Conservation (phyloP, 2,329 filamentous ascomycete species). For the Xylariaceae sp. region DNA sequence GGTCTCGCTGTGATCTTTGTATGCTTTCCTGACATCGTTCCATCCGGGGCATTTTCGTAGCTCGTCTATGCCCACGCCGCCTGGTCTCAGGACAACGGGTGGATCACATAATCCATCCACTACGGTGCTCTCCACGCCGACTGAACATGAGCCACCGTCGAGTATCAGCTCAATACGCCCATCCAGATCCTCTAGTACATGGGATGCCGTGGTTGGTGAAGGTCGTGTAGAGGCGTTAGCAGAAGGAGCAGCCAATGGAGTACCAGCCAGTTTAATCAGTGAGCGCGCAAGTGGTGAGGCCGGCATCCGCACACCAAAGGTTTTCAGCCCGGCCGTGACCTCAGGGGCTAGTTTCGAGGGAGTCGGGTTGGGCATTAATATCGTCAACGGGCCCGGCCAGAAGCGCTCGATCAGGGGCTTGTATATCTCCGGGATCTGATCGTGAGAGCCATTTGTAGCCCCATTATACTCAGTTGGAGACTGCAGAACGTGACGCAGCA, state of each 20-base stretch:
- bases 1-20: slow-evolving; percentile 67
- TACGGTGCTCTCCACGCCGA: slow-evolving; percentile 95
- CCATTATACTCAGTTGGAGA: slow-evolving; percentile 24
- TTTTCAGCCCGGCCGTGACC: slow-evolving; percentile 77
- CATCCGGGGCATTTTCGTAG: slow-evolving; percentile 70
- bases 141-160: slow-evolving; percentile 78
- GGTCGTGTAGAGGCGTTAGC: slow-evolving; percentile 93
- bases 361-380: slow-evolving; percentile 73
- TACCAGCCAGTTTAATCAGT: slow-evolving; percentile 72
- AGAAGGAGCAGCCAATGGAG: slow-evolving; percentile 83
- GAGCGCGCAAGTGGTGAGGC: slow-evolving; percentile 76
- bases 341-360: slow-evolving; percentile 73
- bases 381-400: slow-evolving; percentile 93
- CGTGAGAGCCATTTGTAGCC: slow-evolving; percentile 26
- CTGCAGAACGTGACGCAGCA: slow-evolving; percentile 60
- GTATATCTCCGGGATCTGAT: slow-evolving; percentile 67
- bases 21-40: slow-evolving; percentile 71
- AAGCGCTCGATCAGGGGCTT: slow-evolving; percentile 70
- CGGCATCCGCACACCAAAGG: slow-evolving; percentile 89
- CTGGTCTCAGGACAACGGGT: slow-evolving; percentile 77
- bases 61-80: slow-evolving; percentile 78
- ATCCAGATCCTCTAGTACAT: slow-evolving; percentile 78
- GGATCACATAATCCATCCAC: slow-evolving; percentile 82
- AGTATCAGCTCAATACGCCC: slow-evolving; percentile 81
- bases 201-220: slow-evolving; percentile 82